Conservation (phyloP, 768 basidiomycete genomes). For the Leucosporidium yakuticum region DNA sequence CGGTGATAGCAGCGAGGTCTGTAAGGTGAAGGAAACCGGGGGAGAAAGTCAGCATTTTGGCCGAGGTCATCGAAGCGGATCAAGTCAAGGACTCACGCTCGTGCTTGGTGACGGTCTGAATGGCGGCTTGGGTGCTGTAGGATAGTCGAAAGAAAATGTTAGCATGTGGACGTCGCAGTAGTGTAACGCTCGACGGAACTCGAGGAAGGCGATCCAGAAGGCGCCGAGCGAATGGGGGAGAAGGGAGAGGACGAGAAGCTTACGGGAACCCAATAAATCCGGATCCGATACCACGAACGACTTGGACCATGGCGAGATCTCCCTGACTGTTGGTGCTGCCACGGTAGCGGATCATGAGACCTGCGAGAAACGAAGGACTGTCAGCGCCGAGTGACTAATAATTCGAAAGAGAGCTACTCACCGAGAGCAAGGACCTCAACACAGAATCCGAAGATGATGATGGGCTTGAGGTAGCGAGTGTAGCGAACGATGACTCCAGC, state of each 20-base stretch:
- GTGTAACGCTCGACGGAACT: too few species aligned
- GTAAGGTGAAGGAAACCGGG: background rate
- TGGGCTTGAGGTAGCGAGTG: constrained; percentile 41
- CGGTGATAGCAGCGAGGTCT: constrained; percentile 38
- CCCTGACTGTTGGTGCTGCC: constrained; percentile 29
- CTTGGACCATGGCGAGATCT: constrained; percentile 41
- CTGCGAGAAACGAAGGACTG: constrained; percentile 16
- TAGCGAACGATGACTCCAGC: constrained; percentile 35
- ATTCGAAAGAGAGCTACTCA: too few species aligned
- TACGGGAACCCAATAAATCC: constrained; percentile 41
- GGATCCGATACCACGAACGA: constrained; percentile 35
- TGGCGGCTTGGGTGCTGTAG: constrained; percentile 28
- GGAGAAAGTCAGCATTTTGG: background rate
- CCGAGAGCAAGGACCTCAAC: constrained; percentile 14
- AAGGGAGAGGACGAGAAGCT: background rate
- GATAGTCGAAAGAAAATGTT: too few species aligned
- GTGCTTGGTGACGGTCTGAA: constrained; percentile 33
- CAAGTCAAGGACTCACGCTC: constrained; percentile 9
- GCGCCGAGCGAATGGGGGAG: too few species aligned
- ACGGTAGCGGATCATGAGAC: constrained; percentile 42
- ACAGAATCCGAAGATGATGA: constrained; percentile 40
- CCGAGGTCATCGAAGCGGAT: background rate
- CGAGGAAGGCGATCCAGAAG: too few species aligned
- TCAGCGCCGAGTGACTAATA: too few species aligned
- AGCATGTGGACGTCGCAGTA: too few species aligned